Conservation (phyloP, 1,284 basidiomycete genomes). For the Melampsora americana region DNA sequence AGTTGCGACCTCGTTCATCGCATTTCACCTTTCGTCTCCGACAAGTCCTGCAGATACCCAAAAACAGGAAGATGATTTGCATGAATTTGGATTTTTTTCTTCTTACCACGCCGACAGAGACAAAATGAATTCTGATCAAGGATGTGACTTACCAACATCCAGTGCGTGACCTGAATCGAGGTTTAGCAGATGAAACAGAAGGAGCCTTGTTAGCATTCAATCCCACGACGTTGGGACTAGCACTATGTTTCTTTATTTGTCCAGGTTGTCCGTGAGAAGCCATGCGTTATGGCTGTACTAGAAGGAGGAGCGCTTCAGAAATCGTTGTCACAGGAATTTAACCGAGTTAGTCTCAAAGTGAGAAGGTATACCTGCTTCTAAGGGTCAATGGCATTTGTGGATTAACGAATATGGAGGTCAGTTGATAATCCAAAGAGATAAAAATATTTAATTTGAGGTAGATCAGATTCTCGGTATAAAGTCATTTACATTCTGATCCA, state of each 20-base stretch:
- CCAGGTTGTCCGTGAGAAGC: constrained; percentile 32
- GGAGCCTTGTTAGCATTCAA: constrained; percentile 23
- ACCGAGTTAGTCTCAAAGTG: not conserved
- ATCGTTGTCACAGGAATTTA: not conserved
- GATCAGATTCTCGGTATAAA: not conserved
- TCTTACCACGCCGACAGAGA: not conserved
- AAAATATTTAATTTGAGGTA: not conserved
- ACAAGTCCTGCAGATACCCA: constrained; percentile 27
- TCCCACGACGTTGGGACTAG: constrained; percentile 30
- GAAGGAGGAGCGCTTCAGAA: not conserved
- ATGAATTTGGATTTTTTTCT: not conserved
- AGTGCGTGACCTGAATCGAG: constrained; percentile 42
- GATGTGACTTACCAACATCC: constrained; percentile 31
- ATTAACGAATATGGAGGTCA: not conserved
- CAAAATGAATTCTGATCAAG: not conserved
- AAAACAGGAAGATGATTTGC: not conserved
- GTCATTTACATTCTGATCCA: not conserved
- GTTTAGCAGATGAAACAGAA: constrained; percentile 21
- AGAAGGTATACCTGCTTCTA: not conserved
- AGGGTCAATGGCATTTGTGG: not conserved
- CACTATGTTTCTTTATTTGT: constrained; percentile 34
- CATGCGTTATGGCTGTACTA: constrained; percentile 20
- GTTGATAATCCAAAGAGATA: not conserved
- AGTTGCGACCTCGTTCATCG: constrained; percentile 42
- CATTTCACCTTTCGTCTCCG: constrained; percentile 40